Evolutionary conservation across 106 monocot species (phyloP).

Genomic region (Narthecium ossifragum): DNA sequence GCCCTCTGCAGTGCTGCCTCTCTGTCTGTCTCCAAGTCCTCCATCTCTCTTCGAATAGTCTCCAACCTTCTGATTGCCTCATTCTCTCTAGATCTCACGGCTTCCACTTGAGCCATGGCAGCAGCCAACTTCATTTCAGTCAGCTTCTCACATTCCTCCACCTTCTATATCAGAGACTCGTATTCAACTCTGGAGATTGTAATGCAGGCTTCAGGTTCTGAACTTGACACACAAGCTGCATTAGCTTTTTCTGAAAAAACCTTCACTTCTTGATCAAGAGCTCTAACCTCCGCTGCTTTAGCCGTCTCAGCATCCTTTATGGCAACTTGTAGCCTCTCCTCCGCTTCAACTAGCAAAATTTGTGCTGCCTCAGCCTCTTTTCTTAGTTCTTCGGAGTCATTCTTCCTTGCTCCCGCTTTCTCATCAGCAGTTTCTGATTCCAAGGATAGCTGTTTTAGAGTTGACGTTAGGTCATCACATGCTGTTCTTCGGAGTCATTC

Average conservation of each 20-base stretch:
- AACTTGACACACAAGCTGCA: neutral
- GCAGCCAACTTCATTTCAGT: conserved; percentile 1
- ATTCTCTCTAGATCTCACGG: conserved; percentile 1
- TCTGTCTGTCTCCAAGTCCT: neutral
- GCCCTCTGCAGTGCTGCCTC: conserved; percentile 1
- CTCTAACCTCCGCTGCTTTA: neutral
- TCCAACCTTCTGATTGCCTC: neutral
- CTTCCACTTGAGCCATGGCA: conserved; percentile 6
- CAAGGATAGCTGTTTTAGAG: neutral
- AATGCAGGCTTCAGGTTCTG: neutral
- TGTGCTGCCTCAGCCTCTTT: neutral
- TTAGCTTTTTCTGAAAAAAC: neutral
- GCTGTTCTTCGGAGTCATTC: neutral
- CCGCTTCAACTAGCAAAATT: neutral
- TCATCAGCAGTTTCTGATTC: too few species aligned
- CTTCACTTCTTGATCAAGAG: neutral
- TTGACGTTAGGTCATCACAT: neutral
- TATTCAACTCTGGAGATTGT: neutral
- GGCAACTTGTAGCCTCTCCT: conserved; percentile 1
- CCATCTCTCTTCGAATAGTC: neutral
- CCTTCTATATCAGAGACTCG: neutral
- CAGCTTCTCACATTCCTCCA: conserved; percentile 3
- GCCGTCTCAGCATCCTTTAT: neutral
- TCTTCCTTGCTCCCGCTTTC: too few species aligned
- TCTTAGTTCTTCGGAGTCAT: neutral